Evolutionary conservation across 441 rosid species (phyloP).

Genomic region (Euphorbia schlechtendalii): DNA sequence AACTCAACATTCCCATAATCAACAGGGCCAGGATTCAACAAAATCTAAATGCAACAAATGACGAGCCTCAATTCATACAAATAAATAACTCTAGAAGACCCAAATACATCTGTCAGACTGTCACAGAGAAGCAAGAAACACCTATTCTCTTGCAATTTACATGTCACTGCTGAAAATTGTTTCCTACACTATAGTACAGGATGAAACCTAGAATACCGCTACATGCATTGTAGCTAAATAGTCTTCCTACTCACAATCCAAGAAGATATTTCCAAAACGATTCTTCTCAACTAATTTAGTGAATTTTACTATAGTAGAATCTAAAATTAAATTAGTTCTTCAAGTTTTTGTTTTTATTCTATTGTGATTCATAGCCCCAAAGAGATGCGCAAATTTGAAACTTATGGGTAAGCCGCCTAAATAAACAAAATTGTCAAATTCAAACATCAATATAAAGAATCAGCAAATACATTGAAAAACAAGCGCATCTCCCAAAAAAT

Average conservation of each 20-base stretch:
- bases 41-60: not conserved
- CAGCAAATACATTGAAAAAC: not conserved
- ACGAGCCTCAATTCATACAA: not conserved
- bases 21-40: too few relatives aligned
- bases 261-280: too few relatives aligned
- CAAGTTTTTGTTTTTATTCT: not conserved
- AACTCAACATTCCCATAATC: too few relatives aligned
- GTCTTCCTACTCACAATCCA: not conserved
- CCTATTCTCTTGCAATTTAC: too few relatives aligned
- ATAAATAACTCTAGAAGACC: not conserved
- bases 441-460: not conserved
- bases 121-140: too few relatives aligned
- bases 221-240: not conserved
- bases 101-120: not conserved
- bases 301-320: not conserved
- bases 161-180: not conserved
- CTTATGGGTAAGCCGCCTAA: not conserved
- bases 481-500: not conserved
- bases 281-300: constrained; percentile 1
- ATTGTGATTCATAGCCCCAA: not conserved
- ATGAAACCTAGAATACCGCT: not conserved
- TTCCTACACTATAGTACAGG: not conserved
- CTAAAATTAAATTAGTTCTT: not conserved
- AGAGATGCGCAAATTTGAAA: not conserved
- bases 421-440: not conserved